Base-by-base conservation (phyloP, 371 early-diverging fungal species). In the Haplosporangium sp. region DNA sequence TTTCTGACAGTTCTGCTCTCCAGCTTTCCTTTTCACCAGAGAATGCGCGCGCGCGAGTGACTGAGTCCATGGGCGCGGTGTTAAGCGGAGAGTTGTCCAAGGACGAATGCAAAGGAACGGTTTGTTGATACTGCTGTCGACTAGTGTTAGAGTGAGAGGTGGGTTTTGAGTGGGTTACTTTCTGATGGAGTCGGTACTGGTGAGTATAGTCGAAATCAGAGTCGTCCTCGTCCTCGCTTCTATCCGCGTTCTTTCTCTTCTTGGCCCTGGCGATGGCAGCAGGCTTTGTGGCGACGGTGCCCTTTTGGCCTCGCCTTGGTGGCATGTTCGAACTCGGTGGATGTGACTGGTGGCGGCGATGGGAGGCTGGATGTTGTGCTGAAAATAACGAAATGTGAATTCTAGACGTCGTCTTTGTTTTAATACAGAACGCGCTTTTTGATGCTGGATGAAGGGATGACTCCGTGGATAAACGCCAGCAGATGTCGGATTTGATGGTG, bases 171-270 rank as follows among this genome's bases (percentile, higher is more conserved):
- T 29, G 29, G 29, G 29, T 42, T 51, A 45, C 12, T 16, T 55
- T 59, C 23, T 72, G 60, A 18, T 37, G 52, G 6, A n/a, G 36
- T 16, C 20, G 55, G 40, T 51, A 48, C 29, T 51, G 48, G 13
- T 68, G 62, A 54, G 75, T 59, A 58, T 73, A 67, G 16, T 56
- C 63, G 45, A 69, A 75, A 50, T 74, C 69, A 14, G 69, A 64
- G 59, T 75, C 75, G 0, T 64, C 43, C 8, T 74, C 69, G 14
- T 62, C 69, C 38, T 68, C 75, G 51, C 70, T 75, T 37, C 70
- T 43, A 21, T 75, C 70, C 1, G 50, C 41, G 55, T 65, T 69
- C 62, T 75, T 75, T 29, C 75, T 64, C 42, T 75, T 75, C 67
- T 43, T 69, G 12, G 75, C 64, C 37, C 41, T 58, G 51, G 36